Base-by-base conservation (phyloP, 1,284 basidiomycete genomes). In the Golubevia sp. region DNA sequence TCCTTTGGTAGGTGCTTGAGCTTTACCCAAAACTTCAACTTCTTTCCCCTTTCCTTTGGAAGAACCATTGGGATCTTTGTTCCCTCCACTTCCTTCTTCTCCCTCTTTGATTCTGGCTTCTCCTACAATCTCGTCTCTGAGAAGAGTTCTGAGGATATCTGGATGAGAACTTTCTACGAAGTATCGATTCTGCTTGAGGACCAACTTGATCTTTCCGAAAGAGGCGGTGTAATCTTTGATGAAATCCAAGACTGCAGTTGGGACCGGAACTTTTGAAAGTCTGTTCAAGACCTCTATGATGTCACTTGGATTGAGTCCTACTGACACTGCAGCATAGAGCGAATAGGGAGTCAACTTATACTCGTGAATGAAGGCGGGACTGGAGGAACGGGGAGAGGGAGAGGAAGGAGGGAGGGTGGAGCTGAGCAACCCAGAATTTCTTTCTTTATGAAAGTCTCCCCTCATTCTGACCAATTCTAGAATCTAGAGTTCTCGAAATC, bases 171-270 rank as follows among this genome's bases (percentile, higher is more conserved):
- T 77, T 58, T 83, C 80, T 56, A 83, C 78, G 68, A 80, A 83
- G 66, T 83, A 83, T 55, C 73, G 73, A 73, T 83, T 83, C 60
- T 83, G 79, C 62, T 82, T 79, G 62, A 83, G 70, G 13, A 83
- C 80, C 13, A 83, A 74, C 66, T 83, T 83, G 74, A 83, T 76
- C 64, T 83, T 83, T 56, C 80, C 80, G 58, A 82, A 83, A 49
- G 76, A 77, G 4, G 74, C 72, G 0, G 80, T 83, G 64, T 76
- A 76, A 50, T 79, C 74, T 52, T 73, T 68, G 54, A 83, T 81
- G 49, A 82, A 83, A 59, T 77, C 70, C 55, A 74, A 61, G 27
- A 83, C 76, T 11, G 73, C 63, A 21, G 75, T 68, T 15, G 80
- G 79, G 0, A 83, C 73, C 7, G 80, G 76, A 38, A 82, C 77